Evolutionary conservation across 768 basidiomycete genomes (phyloP), one percentile per base, ranked within the genome.

Genomic region (Suillus alpinus): DNA sequence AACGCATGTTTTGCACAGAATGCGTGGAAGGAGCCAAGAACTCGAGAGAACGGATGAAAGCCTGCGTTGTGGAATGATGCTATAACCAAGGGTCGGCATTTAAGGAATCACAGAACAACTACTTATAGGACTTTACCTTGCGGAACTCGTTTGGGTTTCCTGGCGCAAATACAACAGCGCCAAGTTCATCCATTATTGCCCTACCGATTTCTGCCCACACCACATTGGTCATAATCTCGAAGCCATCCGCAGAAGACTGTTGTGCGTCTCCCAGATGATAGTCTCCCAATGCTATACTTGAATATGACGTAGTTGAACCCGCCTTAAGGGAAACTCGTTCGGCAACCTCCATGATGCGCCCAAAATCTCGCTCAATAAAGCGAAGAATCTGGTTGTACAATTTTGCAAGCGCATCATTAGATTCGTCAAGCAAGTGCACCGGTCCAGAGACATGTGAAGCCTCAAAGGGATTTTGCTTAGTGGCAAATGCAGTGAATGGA

Each of bases 111-210:
- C 7, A 29, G 37, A 39, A 55, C 23, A 39, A 26, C 6, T 18
- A 16, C 37, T 4, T 23, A 55, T 18, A 18, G 10, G 12, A 39
- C 6, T 23, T 6, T 60, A 95, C 95, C 79, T 87, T 89, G 57
- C 92, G 85, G 72, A 98, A 93, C 58, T 95, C 92, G 56, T 89
- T 86, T 12, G 97, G 94, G 58, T 89, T 83, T 14, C 97, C 97
- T 2, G 89, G 91, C n/a, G 95, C 87, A 72, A 98, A 99, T 2
- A 98, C 84, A 8, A 86, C 75, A 23, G 75, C 76, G 0, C 96
- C 95, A 46, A 98, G 76, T 69, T 96, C 93, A 62, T 89, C 86
- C 81, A 92, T 88, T 52, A 99, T 84, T 0, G 91, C 83, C 44
- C 80, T 78, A 1, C 87, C 90, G 20, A 96, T 74, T 74, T 95